A percentile compares a stretch with the other conserved stretches of the same genome.
These are phyloP conservation scores for Candida glaebosa DNA, from an alignment of 805 yeast species.

Conservation along the genomic window DNA sequence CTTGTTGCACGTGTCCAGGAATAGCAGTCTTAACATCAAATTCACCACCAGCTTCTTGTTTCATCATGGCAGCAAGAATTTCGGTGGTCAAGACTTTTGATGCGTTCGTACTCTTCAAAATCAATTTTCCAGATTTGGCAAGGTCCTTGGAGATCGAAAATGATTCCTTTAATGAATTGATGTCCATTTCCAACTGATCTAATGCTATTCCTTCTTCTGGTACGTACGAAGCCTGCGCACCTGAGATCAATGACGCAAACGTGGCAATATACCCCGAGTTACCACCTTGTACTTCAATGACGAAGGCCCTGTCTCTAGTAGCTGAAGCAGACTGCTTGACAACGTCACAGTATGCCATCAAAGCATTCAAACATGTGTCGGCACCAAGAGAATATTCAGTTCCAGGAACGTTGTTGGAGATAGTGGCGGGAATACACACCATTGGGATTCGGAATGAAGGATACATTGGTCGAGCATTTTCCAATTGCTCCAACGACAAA, in stretches of 20 bases:
- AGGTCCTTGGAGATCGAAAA: constrained; percentile 75
- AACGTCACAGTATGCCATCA: constrained; percentile 91
- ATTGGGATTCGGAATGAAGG: constrained; percentile 94
- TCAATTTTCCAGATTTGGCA: constrained; percentile 78
- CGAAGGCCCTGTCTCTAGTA: constrained; percentile 89
- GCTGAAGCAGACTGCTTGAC: constrained; percentile 94
- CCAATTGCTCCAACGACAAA: constrained; percentile 75
- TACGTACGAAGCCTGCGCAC: constrained; percentile 86
- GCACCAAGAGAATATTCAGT: constrained; percentile 93
- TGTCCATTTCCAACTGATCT: constrained; percentile 69
- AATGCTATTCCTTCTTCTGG: constrained; percentile 82
- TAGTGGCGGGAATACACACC: constrained; percentile 91
- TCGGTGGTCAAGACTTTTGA: constrained; percentile 80
- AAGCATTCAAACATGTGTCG: constrained; percentile 90
- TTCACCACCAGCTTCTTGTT: constrained; percentile 68
- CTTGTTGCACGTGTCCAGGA: constrained; percentile 99
- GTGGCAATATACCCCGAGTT: constrained; percentile 93
- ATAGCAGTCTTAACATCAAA: constrained; percentile 93
- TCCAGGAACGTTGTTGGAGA: constrained; percentile 98
- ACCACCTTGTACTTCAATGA: constrained; percentile 98
- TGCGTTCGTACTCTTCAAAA: constrained; percentile 81
- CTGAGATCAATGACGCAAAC: constrained; percentile 77
- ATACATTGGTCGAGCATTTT: constrained; percentile 69
- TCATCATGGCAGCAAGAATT: constrained; percentile 77
- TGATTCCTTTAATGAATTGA: constrained; percentile 61